Conservation (phyloP, 2,329 filamentous ascomycete genomes). For the Fusarium avenaceum region DNA sequence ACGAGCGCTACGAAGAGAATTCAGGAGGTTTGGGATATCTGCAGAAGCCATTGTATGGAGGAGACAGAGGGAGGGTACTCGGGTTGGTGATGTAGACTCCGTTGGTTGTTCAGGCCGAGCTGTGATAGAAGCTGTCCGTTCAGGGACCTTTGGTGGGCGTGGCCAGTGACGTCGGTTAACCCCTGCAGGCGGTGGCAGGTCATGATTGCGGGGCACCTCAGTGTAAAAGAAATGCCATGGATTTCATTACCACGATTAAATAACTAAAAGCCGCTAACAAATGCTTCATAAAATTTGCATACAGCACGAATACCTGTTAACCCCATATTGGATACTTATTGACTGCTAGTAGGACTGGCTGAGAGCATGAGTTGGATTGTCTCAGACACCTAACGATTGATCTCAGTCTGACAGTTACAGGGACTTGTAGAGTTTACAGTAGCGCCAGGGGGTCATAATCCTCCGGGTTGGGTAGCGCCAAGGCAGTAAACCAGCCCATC, state of each 20-base stretch:
- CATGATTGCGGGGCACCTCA: slow-evolving; percentile 31
- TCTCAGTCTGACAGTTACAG: neutral
- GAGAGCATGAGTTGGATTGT: slow-evolving; percentile 1
- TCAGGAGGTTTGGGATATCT: slow-evolving; percentile 82
- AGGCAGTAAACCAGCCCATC: neutral
- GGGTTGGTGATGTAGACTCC: slow-evolving; percentile 1
- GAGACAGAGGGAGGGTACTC: slow-evolving; percentile 11
- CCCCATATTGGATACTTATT: neutral
- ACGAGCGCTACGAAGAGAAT: slow-evolving; percentile 62
- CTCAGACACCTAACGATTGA: slow-evolving; percentile 2
- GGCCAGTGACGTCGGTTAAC: slow-evolving; percentile 31
- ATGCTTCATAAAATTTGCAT: no score
- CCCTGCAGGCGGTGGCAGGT: slow-evolving; percentile 6
- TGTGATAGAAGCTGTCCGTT: slow-evolving; percentile 2
- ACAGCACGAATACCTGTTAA: neutral
- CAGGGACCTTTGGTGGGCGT: slow-evolving; percentile 4
- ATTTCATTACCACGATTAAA: neutral
- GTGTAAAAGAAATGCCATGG: neutral
- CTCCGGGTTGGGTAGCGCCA: neutral
- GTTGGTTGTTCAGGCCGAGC: slow-evolving; percentile 20
- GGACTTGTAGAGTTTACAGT: neutral
- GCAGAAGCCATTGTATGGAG: slow-evolving; percentile 71
- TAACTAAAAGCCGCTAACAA: neutral
- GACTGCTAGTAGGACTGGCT: neutral
- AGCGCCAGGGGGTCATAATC: slow-evolving; percentile 19